Percentiles rank a stretch among this genome's conserved stretches.
These are phyloP conservation scores for Sphaerulina musiva DNA, from an alignment of 2,329 filamentous ascomycete genomes.

Conservation along the genomic window DNA sequence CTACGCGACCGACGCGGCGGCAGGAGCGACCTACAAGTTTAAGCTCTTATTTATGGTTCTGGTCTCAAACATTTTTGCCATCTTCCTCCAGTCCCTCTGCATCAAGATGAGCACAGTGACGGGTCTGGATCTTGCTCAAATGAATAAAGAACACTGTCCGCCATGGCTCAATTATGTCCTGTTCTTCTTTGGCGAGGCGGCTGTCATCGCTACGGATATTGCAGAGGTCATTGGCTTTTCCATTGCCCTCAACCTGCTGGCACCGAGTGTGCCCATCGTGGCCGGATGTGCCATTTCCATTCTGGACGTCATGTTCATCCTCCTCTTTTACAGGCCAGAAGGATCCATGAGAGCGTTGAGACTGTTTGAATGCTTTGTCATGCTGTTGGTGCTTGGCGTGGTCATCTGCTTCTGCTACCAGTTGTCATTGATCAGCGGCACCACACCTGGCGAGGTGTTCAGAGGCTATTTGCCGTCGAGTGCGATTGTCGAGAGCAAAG, in stretches of 20 bases:
- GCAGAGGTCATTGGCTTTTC: conserved; percentile 64
- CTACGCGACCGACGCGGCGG: conserved; percentile 64
- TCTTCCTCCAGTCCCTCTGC: conserved; percentile 61
- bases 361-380: conserved; percentile 60
- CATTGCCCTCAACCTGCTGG: conserved; percentile 60
- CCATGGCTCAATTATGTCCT: conserved; percentile 50
- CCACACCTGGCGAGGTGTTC: conserved; percentile 55
- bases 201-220: conserved; percentile 55
- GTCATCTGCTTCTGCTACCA: conserved; percentile 66
- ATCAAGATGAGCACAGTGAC: conserved; percentile 52
- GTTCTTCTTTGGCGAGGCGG: conserved; percentile 50
- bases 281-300: conserved; percentile 64
- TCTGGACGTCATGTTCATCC: conserved; percentile 59
- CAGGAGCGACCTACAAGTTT: conserved; percentile 60
- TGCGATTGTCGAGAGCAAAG: conserved; percentile 52
- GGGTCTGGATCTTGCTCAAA: conserved; percentile 45
- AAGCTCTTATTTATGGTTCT: conserved; percentile 62
- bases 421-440: conserved; percentile 54
- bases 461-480: conserved; percentile 58
- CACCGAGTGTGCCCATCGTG: conserved; percentile 56
- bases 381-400: conserved; percentile 58
- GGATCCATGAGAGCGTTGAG: conserved; percentile 53
- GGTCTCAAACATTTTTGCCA: conserved; percentile 63
- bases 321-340: conserved; percentile 59
- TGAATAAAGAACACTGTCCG: conserved; percentile 46